Conservation (phyloP, 164 flowering plant species). For the Berberis thunbergii region DNA sequence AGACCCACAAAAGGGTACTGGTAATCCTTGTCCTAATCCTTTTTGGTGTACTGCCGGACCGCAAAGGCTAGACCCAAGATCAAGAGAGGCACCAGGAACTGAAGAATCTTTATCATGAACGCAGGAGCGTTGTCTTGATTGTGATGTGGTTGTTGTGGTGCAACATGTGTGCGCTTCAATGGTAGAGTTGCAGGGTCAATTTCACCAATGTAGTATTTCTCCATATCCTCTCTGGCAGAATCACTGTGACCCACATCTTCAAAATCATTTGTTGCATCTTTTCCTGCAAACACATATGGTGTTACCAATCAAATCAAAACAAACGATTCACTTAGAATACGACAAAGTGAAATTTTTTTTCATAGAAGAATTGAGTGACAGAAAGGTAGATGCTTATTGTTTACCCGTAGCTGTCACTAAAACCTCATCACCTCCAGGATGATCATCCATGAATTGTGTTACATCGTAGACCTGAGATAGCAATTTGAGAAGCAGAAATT, state of each 20-base stretch:
- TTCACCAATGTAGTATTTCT: conserved; percentile 63
- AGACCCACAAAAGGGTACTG: background rate
- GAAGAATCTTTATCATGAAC: conserved; percentile 62
- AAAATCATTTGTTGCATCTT: conserved; percentile 88
- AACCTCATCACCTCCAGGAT: conserved; percentile 95
- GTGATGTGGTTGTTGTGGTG: conserved; percentile 37
- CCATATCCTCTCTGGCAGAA: conserved; percentile 70
- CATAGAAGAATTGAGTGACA: background rate
- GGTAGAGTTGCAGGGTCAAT: conserved; percentile 67
- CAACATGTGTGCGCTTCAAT: conserved; percentile 29
- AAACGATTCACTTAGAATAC: background rate
- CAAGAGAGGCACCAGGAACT: conserved; percentile 72
- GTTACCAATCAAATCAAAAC: background rate
- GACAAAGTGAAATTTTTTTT: background rate
- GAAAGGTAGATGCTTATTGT: background rate
- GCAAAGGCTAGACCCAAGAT: conserved; percentile 78
- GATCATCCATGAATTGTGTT: conserved; percentile 83
- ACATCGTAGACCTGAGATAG: conserved; percentile 77
- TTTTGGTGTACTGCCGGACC: conserved; percentile 60
- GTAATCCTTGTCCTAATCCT: conserved; percentile 6
- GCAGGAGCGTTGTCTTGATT: conserved; percentile 50
- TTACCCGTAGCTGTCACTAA: conserved; percentile 72
- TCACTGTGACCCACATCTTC: conserved; percentile 94
- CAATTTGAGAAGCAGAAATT: conserved; percentile 5
- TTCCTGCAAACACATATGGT: conserved; percentile 37